These are phyloP conservation scores for Solanum peruvianum DNA, from an alignment of 257 asterid genomes.

Conservation along the genomic window DNA sequence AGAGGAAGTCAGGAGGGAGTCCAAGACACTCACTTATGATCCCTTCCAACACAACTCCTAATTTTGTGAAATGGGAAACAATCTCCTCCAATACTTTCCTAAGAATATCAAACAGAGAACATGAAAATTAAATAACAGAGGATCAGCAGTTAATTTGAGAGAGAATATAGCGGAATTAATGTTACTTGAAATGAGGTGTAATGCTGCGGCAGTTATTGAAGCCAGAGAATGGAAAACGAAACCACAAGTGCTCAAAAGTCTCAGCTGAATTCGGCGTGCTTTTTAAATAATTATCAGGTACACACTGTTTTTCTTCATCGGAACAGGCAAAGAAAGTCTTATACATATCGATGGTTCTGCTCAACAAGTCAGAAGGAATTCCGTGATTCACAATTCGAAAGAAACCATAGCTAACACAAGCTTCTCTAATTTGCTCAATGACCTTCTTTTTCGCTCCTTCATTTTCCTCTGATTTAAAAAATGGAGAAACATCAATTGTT, in stretches of 20 bases:
- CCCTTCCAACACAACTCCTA: conserved; percentile 23
- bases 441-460: not conserved
- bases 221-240: conserved; percentile 21
- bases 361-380: conserved; percentile 18
- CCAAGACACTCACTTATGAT: conserved; percentile 45
- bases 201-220: conserved; percentile 6
- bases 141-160: not conserved
- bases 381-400: conserved; percentile 33
- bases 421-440: not conserved
- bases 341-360: conserved; percentile 18
- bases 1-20: conserved; percentile 28
- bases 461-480: not conserved
- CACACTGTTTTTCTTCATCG: conserved; percentile 24
- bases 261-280: not conserved
- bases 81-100: conserved; percentile 35
- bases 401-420: conserved; percentile 30
- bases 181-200: conserved; percentile 13
- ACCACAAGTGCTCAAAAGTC: conserved; percentile 32
- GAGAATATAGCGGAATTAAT: not conserved
- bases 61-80: conserved; percentile 14
- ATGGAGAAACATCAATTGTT: not conserved
- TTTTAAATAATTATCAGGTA: conserved; percentile 26
- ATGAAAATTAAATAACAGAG: not conserved
- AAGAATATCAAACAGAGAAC: not conserved
- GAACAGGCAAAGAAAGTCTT: conserved; percentile 20